A percentile compares a stretch with the other conserved stretches of the same genome.
Conservation (phyloP, 2,329 filamentous ascomycete genomes). For the Claviceps pazoutovae region DNA sequence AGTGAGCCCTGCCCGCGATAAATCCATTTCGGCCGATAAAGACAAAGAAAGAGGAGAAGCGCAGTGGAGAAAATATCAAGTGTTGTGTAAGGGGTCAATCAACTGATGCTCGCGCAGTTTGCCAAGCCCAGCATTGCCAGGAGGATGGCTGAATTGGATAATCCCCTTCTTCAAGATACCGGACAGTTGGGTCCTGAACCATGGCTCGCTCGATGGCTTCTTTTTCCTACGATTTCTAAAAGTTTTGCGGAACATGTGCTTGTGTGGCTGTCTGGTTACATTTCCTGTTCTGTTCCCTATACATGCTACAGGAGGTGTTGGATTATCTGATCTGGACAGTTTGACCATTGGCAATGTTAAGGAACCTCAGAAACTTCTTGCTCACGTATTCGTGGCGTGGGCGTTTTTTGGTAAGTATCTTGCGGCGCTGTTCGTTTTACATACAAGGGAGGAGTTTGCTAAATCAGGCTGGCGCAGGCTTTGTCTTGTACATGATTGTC, state of each 20-base stretch:
- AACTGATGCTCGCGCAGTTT: conserved; percentile 24
- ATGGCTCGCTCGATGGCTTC: conserved; percentile 85
- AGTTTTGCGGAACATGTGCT: conserved; percentile 65
- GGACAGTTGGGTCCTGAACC: conserved; percentile 72
- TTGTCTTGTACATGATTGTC: conserved; percentile 78
- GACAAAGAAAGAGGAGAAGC: neutral
- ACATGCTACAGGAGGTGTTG: conserved; percentile 67
- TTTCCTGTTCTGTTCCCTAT: conserved; percentile 80
- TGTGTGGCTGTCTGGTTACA: conserved; percentile 71
- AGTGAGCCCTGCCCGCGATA: conserved; percentile 12
- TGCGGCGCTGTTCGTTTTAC: neutral
- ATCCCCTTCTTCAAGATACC: conserved; percentile 49
- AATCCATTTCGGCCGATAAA: neutral
- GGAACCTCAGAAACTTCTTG: conserved; percentile 52
- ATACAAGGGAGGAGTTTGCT: neutral
- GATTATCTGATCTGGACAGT: conserved; percentile 53
- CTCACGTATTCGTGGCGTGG: conserved; percentile 69
- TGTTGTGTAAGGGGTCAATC: neutral
- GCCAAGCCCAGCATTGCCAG: conserved; percentile 44
- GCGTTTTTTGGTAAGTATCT: conserved; percentile 44
- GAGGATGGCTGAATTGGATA: conserved; percentile 54
- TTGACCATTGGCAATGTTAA: conserved; percentile 68
- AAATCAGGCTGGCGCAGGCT: conserved; percentile 34
- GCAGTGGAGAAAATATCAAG: neutral
- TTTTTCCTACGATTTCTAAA: conserved; percentile 63